Evolutionary conservation across 805 yeast species (phyloP), one percentile per base, ranked within the genome.

Genomic region (Brettanomyces sp.): DNA sequence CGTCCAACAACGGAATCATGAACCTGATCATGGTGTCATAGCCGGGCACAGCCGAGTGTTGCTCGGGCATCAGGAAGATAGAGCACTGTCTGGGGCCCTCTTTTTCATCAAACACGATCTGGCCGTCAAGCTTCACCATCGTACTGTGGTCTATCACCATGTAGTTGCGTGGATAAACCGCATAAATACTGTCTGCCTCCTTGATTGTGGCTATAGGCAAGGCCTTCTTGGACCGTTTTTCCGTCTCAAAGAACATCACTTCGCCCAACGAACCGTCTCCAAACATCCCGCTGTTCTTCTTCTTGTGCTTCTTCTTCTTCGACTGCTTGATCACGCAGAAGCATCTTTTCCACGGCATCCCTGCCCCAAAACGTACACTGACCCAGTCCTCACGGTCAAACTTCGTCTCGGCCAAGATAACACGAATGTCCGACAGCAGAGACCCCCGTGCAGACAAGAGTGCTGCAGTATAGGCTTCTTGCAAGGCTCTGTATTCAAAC

Each of bases 291-390:
- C 18, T 18, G 49, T 70, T 53, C 63, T 73, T 52, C 56, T 65
- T 62, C 66, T 76, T 60, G 69, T 56, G 69, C 50, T 63, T 65
- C 52, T 63, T 80, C 56, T 73, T 58, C 36, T 68, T 52, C 55
- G 89, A 68, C 53, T 90, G 90, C 53, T 85, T 85, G 47, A 91
- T 76, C 9, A 90, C 96, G 3, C 95, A 91, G 68, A 77, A 93
- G 59, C 96, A 91, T 48, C 95, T 75, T 59, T 82, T 85, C 97
- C 97, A 93, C 1, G 97, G 96, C 95, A 88, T 87, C 23, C 99
- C 99, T 8, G 93, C 77, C 18, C 99, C 98, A 63, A 91, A 93
- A 52, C 98, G 73, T 14, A 93, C 95, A 60, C 89, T 77, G 39
- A 85, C 89, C 97, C 96, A 91, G 57, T 90, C 96, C 63, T 87